These are phyloP conservation scores for Aspergillus eucalypticola DNA, from an alignment of 2,329 filamentous ascomycete genomes.

Conservation along the genomic window DNA sequence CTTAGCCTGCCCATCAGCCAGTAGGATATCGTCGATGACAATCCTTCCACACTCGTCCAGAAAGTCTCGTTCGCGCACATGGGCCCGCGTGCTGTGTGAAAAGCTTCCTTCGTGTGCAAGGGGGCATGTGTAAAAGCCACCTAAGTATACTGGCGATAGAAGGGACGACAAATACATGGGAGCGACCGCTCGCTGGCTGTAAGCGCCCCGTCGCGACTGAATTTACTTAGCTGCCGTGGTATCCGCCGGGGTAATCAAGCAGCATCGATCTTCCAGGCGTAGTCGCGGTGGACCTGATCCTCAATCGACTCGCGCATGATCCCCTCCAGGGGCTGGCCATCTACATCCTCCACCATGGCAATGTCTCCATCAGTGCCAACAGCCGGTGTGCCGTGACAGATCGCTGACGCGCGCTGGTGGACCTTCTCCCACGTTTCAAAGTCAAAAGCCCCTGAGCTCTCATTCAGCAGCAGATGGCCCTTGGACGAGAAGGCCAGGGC, in stretches of 20 bases:
- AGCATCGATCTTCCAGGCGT: constrained; percentile 41
- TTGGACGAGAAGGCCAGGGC: constrained; percentile 79
- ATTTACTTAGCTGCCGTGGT: background rate
- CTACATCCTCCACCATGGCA: constrained; percentile 44
- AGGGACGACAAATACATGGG: background rate
- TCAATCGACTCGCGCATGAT: constrained; percentile 66
- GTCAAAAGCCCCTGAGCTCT: constrained; percentile 79
- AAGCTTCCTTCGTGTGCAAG: background rate
- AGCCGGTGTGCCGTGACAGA: constrained; percentile 59
- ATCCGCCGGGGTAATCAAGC: constrained; percentile 26
- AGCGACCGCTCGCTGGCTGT: background rate
- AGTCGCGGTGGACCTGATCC: constrained; percentile 51
- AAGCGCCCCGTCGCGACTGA: background rate
- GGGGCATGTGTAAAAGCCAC: background rate
- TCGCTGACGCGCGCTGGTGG: constrained; percentile 62
- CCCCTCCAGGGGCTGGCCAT: constrained; percentile 51
- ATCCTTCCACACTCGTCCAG: background rate
- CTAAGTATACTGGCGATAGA: background rate
- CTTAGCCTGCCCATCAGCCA: constrained; percentile 1
- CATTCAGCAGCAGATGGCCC: constrained; percentile 71
- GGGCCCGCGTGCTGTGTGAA: background rate
- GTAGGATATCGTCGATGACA: background rate
- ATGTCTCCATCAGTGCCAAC: constrained; percentile 46
- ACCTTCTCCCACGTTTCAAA: constrained; percentile 73
- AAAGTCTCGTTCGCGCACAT: constrained; percentile 5